Percentiles rank a stretch among this genome's conserved stretches.
These are phyloP conservation scores for Royoungia palumana DNA, from an alignment of 768 basidiomycete genomes.

Conservation along the genomic window DNA sequence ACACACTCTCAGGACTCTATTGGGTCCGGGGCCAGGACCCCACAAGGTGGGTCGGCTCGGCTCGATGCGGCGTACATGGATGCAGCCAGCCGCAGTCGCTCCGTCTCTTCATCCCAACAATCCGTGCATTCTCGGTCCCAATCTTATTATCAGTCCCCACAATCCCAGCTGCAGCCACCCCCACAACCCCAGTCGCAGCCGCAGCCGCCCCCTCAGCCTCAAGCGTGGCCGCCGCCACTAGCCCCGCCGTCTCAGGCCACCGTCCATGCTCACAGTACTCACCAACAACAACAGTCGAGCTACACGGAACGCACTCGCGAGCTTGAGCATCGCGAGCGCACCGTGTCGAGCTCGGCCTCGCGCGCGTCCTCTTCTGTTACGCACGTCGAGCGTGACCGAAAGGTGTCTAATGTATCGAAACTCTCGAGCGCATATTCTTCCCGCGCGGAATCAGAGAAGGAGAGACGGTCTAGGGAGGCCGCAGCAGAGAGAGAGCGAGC, in stretches of 20 bases:
- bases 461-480: conserved; percentile 22
- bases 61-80: conserved; percentile 29
- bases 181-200: not conserved
- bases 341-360: conserved; percentile 25
- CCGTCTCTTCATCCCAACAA: conserved; percentile 22
- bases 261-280: not conserved
- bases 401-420: conserved; percentile 22
- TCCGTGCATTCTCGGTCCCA: conserved; percentile 16
- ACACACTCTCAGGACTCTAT: conserved; percentile 48
- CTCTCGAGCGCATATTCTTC: conserved; percentile 34
- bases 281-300: conserved; percentile 12
- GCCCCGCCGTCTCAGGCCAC: not conserved
- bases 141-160: conserved; percentile 15
- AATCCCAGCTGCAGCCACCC: not conserved
- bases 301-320: conserved; percentile 27
- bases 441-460: conserved; percentile 22
- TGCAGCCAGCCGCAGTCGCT: conserved; percentile 24
- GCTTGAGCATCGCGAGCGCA: conserved; percentile 19
- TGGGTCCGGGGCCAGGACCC: conserved; percentile 31
- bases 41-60: conserved; percentile 28
- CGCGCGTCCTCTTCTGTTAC: conserved; percentile 20
- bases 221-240: not conserved
- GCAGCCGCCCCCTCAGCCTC: not conserved
- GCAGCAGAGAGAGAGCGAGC: conserved; percentile 15
- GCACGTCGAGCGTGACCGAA: conserved; percentile 27